A percentile compares a stretch with the other conserved stretches of the same genome.
Conservation (phyloP, 108 stramenopile species). For the Mediolabrus comicus region DNA sequence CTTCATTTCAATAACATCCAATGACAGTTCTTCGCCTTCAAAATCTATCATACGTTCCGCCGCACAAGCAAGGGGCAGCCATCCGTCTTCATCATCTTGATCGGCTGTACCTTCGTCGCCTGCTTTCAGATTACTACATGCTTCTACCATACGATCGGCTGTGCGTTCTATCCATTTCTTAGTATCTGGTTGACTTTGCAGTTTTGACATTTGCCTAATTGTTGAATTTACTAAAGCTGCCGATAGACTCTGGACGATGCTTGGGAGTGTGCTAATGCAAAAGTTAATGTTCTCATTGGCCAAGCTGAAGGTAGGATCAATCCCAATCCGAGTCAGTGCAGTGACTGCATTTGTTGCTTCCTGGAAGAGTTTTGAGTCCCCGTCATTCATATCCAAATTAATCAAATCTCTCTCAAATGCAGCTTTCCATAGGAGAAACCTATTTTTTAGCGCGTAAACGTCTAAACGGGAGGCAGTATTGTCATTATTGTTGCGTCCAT, state of each 20-base stretch:
- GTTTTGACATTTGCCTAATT: conserved; percentile 21
- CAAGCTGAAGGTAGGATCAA: conserved; percentile 32
- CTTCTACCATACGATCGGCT: conserved; percentile 21
- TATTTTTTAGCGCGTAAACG: conserved; percentile 22
- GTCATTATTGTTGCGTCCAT: conserved; percentile 10
- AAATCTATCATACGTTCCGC: conserved; percentile 11
- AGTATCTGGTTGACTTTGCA: conserved; percentile 3
- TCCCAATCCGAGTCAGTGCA: conserved; percentile 24
- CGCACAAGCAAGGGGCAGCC: conserved; percentile 26
- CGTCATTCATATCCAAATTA: neutral
- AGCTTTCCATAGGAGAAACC: conserved; percentile 21
- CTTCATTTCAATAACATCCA: conserved; percentile 18
- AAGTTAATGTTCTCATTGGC: conserved; percentile 5
- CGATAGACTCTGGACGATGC: conserved; percentile 11
- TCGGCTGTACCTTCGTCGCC: conserved; percentile 33
- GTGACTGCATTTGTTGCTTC: conserved; percentile 29
- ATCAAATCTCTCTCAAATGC: conserved; percentile 24
- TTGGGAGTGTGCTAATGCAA: conserved; percentile 1
- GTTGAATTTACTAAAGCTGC: conserved; percentile 20
- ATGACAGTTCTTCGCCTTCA: neutral
- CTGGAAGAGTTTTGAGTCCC: conserved; percentile 1
- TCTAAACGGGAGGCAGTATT: conserved; percentile 10
- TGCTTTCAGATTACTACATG: conserved; percentile 15
- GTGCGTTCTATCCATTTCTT: conserved; percentile 24
- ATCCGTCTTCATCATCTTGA: conserved; percentile 26